Base-by-base conservation (phyloP, 1,284 basidiomycete genomes). In the Cryptococcus floricola region DNA sequence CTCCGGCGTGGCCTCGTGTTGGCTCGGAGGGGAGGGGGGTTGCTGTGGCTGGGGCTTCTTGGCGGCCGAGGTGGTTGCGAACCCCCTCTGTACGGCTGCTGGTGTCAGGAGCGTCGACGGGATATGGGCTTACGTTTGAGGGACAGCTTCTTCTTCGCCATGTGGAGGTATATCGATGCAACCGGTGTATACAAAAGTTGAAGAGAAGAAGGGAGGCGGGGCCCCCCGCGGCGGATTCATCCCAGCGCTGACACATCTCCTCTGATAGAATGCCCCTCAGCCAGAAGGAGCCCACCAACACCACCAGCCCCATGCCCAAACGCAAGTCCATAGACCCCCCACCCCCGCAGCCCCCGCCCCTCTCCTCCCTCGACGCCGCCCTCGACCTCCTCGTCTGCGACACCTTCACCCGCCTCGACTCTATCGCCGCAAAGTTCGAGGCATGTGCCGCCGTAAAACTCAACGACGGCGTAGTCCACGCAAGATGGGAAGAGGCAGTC, bases 131-230 rank as follows among this genome's bases (percentile, higher is more conserved):
- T 79, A 56, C 87, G 85, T 76, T 90, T 91, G 66, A 89, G 71
- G 64, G 89, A 86, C 1, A 85, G 83, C 78, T 89, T 92, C 81
- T 91, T 93, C 81, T 93, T 93, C 50, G 85, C 82, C 88, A 90
- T 89, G 4, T 23, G 31, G 31, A 47, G 8, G 19, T 14, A 19
- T 19, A 34, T 19, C 18, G 9, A 12, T 23, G 16, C 16, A 18
- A 13, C 46, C 25, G 9, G 19, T n/a, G n/a, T n/a, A n/a, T n/a
- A n/a, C n/a, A n/a, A n/a, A n/a, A n/a, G n/a, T n/a, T n/a, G 12
- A 39, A 39, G 31, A 5, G 19, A 23, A 18, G 34, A 2, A 18
- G 16, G 16, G 10, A 27, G 19, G 48, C 37, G 48, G 48, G 48
- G 31, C 48, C 48, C 48, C 50, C n/a, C 39, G n/a, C 42, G 5